A percentile compares a stretch with the other conserved stretches of the same genome.
Conservation (phyloP, 2,329 filamentous ascomycete genomes). For the Fusarium clavum region DNA sequence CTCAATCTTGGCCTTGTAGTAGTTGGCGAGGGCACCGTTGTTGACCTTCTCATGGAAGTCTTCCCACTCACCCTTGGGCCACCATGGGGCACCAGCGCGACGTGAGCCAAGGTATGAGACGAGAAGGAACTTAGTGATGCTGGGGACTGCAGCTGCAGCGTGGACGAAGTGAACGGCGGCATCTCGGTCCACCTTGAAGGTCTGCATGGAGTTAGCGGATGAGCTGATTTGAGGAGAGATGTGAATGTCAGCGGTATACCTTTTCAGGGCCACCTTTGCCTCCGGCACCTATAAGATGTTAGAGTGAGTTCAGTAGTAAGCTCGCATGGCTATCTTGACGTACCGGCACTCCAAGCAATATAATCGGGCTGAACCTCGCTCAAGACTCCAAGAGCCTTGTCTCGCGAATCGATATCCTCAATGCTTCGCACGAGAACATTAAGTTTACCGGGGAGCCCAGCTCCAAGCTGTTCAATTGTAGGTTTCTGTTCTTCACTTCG, state of each 20-base stretch:
- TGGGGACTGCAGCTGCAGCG: slow-evolving; percentile 65
- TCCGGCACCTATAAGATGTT: slow-evolving; percentile 60
- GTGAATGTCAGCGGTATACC: slow-evolving; percentile 45
- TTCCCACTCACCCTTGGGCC: slow-evolving; percentile 63
- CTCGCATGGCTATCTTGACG: slow-evolving; percentile 26
- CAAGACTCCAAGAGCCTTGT: slow-evolving; percentile 72
- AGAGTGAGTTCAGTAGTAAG: slow-evolving; percentile 4
- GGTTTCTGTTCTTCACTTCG: slow-evolving; percentile 75
- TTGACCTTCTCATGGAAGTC: slow-evolving; percentile 57
- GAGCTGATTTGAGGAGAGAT: slow-evolving; percentile 2
- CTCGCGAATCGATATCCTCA: slow-evolving; percentile 74
- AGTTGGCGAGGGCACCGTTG: slow-evolving; percentile 58
- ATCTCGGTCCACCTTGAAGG: slow-evolving; percentile 70
- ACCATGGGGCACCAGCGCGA: slow-evolving; percentile 65
- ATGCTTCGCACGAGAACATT: slow-evolving; percentile 77
- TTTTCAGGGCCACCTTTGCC: slow-evolving; percentile 67
- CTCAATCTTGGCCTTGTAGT: slow-evolving; percentile 70
- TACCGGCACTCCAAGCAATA: slow-evolving; percentile 76
- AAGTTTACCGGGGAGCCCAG: slow-evolving; percentile 70
- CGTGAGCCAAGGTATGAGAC: slow-evolving; percentile 71
- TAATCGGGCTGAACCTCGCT: slow-evolving; percentile 71
- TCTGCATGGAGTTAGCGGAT: slow-evolving; percentile 52
- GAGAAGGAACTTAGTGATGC: slow-evolving; percentile 71
- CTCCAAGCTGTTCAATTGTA: slow-evolving; percentile 71
- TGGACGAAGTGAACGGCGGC: slow-evolving; percentile 72